Percentiles rank a stretch among this genome's conserved stretches.
These are phyloP conservation scores for Amauroascus verrucosus DNA, from an alignment of 2,329 filamentous ascomycete species.

Conservation along the genomic window DNA sequence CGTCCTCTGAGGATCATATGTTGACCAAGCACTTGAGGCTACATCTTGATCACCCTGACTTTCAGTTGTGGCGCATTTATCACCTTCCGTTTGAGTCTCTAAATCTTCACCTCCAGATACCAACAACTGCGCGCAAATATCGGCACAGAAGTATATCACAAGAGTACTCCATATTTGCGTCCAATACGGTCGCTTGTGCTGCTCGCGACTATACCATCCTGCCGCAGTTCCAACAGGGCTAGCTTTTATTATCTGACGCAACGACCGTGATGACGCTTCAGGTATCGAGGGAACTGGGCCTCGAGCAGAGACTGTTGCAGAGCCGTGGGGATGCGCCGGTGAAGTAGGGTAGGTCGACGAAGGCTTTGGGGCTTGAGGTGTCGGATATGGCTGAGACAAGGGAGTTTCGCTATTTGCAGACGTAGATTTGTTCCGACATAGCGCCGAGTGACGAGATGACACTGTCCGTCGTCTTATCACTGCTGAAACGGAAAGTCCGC, in stretches of 20 bases:
- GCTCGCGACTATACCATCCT: slow-evolving; percentile 54
- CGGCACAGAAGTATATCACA: slow-evolving; percentile 67
- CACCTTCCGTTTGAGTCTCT: slow-evolving; percentile 34
- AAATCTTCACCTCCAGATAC: slow-evolving; percentile 22
- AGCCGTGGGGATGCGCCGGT: slow-evolving; percentile 1
- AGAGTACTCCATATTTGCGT: slow-evolving; percentile 69
- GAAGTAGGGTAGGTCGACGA: not conserved
- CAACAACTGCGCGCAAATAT: slow-evolving; percentile 66
- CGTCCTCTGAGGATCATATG: slow-evolving; percentile 61
- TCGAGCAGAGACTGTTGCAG: not conserved
- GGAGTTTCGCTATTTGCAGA: not conserved
- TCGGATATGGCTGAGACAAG: not conserved
- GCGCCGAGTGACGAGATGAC: not conserved
- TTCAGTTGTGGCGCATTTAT: slow-evolving; percentile 13
- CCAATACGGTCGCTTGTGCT: slow-evolving; percentile 61
- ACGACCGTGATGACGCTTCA: not conserved
- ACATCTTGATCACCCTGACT: not conserved
- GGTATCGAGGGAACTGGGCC: slow-evolving; percentile 7
- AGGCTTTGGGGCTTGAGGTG: not conserved
- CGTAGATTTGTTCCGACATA: slow-evolving; percentile 3
- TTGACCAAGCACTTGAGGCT: slow-evolving; percentile 20
- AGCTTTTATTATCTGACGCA: slow-evolving; percentile 6
- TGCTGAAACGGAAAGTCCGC: not conserved
- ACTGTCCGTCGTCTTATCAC: not conserved
- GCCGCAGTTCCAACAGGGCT: slow-evolving; percentile 25